Evolutionary conservation across 345 rosid species (phyloP).

Genomic region (Jatropha curcas): DNA sequence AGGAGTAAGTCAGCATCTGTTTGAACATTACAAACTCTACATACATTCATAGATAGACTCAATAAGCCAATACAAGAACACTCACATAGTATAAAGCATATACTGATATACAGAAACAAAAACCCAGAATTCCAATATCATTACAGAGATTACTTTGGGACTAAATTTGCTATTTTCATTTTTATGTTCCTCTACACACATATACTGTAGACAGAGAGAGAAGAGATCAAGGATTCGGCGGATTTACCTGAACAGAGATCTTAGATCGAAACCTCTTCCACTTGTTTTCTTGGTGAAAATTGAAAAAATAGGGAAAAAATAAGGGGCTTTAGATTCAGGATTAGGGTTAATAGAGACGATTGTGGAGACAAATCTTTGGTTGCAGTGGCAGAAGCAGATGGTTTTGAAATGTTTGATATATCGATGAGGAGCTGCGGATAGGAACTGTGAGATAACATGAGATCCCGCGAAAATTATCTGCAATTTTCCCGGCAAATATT

Average conservation of each 20-base stretch:
- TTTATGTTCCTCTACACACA: no score
- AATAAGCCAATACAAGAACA: no score
- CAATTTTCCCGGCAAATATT: constrained; percentile 6
- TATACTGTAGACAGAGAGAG: no score
- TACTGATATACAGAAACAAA: neutral
- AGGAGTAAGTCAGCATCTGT: neutral
- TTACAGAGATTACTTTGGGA: no score
- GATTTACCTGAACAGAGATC: neutral
- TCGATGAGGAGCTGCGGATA: no score
- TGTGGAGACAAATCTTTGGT: neutral
- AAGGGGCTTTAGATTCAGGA: neutral
- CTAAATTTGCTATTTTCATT: no score
- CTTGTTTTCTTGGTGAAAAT: no score
- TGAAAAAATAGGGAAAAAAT: neutral
- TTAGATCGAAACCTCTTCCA: no score
- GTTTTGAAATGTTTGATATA: no score
- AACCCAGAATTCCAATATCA: neutral
- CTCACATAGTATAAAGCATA: neutral
- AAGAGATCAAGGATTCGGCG: neutral
- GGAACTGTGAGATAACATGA: neutral
- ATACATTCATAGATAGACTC: no score
- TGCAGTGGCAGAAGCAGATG: neutral
- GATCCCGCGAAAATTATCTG: neutral
- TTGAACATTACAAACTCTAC: no score
- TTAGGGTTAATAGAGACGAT: neutral